phyloP scores from a whole-genome alignment of 352 stramenopile species.

The Phytophthora aleatoria region DNA sequence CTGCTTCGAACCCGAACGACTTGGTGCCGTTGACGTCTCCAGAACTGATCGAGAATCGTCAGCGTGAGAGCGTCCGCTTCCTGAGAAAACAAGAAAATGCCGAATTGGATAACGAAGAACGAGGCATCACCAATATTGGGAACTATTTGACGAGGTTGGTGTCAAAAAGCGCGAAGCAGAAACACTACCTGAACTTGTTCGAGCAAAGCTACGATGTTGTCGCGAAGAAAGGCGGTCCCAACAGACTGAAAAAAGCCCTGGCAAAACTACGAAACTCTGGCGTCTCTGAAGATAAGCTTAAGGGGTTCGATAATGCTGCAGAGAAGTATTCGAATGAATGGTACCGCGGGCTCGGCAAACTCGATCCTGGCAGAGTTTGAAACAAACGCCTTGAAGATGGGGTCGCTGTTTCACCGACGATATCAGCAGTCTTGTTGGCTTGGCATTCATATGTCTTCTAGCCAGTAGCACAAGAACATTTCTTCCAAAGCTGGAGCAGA shows the following conservation, averaged over 20 bases:
- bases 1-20: background rate
- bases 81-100: background rate
- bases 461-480: too few species aligned
- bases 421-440: too few species aligned
- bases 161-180: background rate
- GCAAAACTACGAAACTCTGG: background rate
- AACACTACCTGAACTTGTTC: background rate
- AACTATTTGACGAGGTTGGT: background rate
- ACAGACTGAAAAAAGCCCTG: background rate
- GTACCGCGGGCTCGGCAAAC: background rate
- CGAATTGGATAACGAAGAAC: background rate
- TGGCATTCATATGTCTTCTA: too few species aligned
- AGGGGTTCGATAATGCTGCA: background rate
- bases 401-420: too few species aligned
- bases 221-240: background rate
- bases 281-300: background rate
- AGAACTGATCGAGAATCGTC: background rate
- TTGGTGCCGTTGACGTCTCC: background rate
- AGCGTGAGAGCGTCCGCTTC: background rate
- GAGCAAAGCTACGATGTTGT: background rate
- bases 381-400: background rate
- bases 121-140: background rate
- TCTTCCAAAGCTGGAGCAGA: too few species aligned
- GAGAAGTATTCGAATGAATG: background rate
- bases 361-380: background rate